Percentiles rank a stretch among this genome's conserved stretches.
phyloP scores from a whole-genome alignment of 129 eudicot species.

The carrot (Daucus carota) region DH1_v3.0 NC_030383.2:39890501-39891000 shows the following conservation, averaged over 20 bases:
- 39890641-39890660: slow-evolving; percentile 71
- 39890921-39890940: neutral
- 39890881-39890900: slow-evolving; percentile 35
- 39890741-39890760: neutral
- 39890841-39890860: slow-evolving; percentile 81
- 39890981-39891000: slow-evolving; percentile 30
- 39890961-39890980: slow-evolving; percentile 5
- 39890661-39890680: slow-evolving; percentile 71
- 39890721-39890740: slow-evolving; percentile 4
- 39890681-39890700: slow-evolving; percentile 88
- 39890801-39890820: slow-evolving; percentile 91
- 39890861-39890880: slow-evolving; percentile 74
- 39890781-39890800: slow-evolving; percentile 2
- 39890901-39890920: neutral
- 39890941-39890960: neutral
- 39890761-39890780: neutral
- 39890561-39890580: neutral
- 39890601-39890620: neutral
- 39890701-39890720: slow-evolving; percentile 93
- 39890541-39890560: neutral
- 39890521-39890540: neutral
- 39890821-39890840: slow-evolving; percentile 77
- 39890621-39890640: slow-evolving; percentile 7
- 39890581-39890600: neutral
- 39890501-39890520: neutral